Conservation (phyloP, 2,329 filamentous ascomycete species). For the Trichoderma guizhouense region DNA sequence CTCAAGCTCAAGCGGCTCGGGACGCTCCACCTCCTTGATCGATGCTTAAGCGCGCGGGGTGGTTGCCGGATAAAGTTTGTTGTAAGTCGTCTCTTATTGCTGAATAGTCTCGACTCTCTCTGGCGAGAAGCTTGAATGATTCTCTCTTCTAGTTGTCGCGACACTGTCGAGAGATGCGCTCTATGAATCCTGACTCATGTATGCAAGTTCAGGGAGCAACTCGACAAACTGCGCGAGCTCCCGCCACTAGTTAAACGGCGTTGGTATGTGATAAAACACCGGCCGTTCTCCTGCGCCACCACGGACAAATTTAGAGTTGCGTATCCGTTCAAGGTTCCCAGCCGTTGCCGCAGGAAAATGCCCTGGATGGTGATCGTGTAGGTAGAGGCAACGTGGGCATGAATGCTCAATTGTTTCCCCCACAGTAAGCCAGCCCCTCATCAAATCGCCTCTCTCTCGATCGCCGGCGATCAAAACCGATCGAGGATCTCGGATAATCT, state of each 20-base stretch:
- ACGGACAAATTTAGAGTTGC: neutral
- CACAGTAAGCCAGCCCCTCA: conserved; percentile 3
- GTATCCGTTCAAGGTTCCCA: neutral
- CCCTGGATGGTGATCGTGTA: neutral
- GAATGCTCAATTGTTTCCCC: neutral
- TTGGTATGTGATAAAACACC: neutral
- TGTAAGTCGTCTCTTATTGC: neutral
- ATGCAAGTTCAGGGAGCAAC: neutral
- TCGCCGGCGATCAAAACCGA: neutral
- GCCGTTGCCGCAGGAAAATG: neutral
- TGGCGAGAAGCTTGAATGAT: neutral
- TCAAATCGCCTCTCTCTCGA: conserved; percentile 1
- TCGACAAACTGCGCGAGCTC: neutral
- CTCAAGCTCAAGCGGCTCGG: neutral
- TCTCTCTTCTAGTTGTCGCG: neutral
- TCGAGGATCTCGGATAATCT: conserved; percentile 1
- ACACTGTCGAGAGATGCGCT: neutral
- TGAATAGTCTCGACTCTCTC: neutral
- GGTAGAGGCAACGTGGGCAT: neutral
- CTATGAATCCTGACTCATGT: neutral
- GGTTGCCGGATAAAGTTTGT: no score
- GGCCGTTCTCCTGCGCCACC: neutral
- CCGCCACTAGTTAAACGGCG: neutral
- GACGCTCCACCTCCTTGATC: neutral
- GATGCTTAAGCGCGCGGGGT: neutral